Evolutionary conservation across 2,329 filamentous ascomycete species (phyloP), one percentile per base, ranked within the genome.

Genomic region (Epichloe baconii): DNA sequence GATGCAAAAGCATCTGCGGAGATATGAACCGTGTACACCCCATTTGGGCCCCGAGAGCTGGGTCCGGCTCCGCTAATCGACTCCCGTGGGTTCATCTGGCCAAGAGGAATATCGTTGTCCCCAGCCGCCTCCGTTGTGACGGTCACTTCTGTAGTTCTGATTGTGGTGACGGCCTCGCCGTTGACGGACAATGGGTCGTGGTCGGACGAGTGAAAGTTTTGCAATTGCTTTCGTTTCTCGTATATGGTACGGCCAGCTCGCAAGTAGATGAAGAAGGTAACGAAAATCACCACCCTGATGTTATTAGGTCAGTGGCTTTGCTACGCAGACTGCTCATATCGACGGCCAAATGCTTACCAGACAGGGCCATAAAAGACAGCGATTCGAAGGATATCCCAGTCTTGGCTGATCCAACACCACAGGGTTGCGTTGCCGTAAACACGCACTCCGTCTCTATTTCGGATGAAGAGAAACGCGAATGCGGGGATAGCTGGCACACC

Each of bases 341-440:
- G 36, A 12, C 7, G 14, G 36, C 36, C 5, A 38, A 14, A 38
- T 45, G 14, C 48, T 50, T 41, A 84, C 83, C 83, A 86, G 52
- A 85, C 75, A 5, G 83, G 83, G 0, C 72, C 82, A 59, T 93
- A 94, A 62, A 90, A 91, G 31, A 80, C 77, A 3, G 79, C 78
- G 52, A 93, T 81, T 40, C 87, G 82, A 65, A 86, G 79, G 52
- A 82, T 76, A 51, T 87, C 83, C 77, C 83, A 89, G 4, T 78
- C 67, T 2, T 69, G 61, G 2, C 75, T 70, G 17, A 93, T 74
- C 87, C 87, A 93, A 63, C 88, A 94, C 88, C 87, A 94, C 21
- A 93, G 67, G 1, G 77, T 79, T 31, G 87, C 87, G 57, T 85
- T 75, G 1, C 86, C 87, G 62, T 90, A 89, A 49, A 91, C 76